phyloP scores from a whole-genome alignment of 225 moss, liverwort and hornwort genomes.

The Marchantia paleacea region DNA sequence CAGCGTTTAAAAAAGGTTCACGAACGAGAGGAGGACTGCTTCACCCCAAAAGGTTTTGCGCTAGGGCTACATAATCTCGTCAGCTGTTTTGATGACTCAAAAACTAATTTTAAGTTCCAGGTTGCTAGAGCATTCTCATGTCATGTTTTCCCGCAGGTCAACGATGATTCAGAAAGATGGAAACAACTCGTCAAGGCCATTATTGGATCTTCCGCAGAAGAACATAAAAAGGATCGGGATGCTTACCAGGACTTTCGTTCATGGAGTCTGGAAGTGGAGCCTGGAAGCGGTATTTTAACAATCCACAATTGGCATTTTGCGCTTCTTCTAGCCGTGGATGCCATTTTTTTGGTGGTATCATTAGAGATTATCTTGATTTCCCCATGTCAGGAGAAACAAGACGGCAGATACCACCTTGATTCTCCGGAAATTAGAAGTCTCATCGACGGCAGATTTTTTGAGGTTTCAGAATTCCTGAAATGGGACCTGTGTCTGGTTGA shows the following conservation, averaged over 20 bases:
- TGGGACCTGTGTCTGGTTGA: slow-evolving; percentile 1
- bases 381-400: too few species aligned
- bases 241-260: not conserved
- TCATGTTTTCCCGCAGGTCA: not conserved
- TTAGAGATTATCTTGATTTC: not conserved
- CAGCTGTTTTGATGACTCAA: not conserved
- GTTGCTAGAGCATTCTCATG: not conserved
- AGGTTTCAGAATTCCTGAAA: not conserved
- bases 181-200: not conserved
- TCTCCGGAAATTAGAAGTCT: not conserved
- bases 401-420: not conserved
- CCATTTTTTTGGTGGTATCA: not conserved
- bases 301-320: not conserved
- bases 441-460: not conserved
- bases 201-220: not conserved
- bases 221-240: not conserved
- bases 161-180: not conserved
- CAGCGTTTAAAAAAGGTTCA: not conserved
- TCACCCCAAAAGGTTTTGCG: not conserved
- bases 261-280: not conserved
- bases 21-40: not conserved
- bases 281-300: not conserved
- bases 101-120: not conserved
- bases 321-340: not conserved
- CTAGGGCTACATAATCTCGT: not conserved